These are phyloP conservation scores for Myotisia sp. DNA, from an alignment of 2,329 filamentous ascomycete species.

Conservation along the genomic window DNA sequence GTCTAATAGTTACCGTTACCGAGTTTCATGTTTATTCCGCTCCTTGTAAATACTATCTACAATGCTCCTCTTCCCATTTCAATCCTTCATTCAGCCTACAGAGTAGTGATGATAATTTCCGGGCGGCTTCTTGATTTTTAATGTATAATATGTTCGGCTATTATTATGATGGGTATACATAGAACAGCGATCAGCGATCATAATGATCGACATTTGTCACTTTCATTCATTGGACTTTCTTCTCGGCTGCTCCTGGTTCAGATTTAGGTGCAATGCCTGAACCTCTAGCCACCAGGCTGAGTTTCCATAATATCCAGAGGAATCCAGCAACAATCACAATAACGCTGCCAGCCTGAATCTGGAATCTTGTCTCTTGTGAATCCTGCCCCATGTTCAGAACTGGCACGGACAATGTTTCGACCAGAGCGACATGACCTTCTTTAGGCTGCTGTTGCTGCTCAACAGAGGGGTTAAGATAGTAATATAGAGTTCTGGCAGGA, in stretches of 20 bases:
- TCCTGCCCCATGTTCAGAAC: constrained; percentile 44
- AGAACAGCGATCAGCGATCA: no score
- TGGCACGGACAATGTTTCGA: constrained; percentile 47
- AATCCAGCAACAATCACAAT: constrained; percentile 49
- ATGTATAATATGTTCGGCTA: no score
- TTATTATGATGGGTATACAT: no score
- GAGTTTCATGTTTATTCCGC: no score
- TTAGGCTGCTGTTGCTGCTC: no score
- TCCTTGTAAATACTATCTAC: no score
- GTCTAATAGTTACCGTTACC: no score
- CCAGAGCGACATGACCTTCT: constrained; percentile 29
- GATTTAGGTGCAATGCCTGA: constrained; percentile 14
- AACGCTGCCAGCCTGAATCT: constrained; percentile 43
- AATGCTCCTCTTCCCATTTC: no score
- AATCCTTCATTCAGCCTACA: no score
- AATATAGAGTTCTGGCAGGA: constrained; percentile 62
- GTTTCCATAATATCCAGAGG: constrained; percentile 52
- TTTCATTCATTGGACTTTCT: constrained; percentile 5
- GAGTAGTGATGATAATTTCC: no score
- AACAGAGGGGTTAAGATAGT: constrained; percentile 55
- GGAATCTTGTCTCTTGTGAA: constrained; percentile 29
- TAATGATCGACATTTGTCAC: not conserved
- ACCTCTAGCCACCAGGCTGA: constrained; percentile 25
- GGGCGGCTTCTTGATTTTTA: no score
- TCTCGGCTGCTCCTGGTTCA: constrained; percentile 8